These are phyloP conservation scores for Penicillium palitans DNA, from an alignment of 2,329 filamentous ascomycete genomes.

Conservation along the genomic window DNA sequence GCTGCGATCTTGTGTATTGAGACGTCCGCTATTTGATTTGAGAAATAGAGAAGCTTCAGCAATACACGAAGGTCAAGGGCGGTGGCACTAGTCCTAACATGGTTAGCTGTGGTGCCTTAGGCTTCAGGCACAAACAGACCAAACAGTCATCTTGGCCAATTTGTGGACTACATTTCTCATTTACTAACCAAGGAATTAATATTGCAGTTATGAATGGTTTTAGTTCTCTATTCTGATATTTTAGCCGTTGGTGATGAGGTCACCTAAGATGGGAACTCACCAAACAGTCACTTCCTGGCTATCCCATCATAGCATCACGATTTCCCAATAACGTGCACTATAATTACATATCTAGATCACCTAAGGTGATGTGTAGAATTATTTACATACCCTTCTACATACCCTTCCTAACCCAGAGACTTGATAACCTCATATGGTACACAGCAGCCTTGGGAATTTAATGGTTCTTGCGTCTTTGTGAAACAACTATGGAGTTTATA, in stretches of 20 bases:
- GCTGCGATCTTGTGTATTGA: conserved; percentile 1
- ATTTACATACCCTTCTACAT: not conserved
- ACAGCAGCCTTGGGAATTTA: not conserved
- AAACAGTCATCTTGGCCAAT: not conserved
- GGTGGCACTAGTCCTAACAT: not conserved
- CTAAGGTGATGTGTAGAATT: not conserved
- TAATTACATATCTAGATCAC: not conserved
- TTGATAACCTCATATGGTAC: not conserved
- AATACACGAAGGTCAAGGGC: conserved; percentile 5
- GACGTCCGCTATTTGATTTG: not conserved
- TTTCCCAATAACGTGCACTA: not conserved
- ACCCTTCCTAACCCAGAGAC: not conserved
- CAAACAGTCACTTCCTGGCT: not conserved
- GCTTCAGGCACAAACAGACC: not conserved
- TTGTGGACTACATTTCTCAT: not conserved
- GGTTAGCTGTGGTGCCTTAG: not conserved
- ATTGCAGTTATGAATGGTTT: too few species aligned
- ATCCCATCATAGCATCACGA: not conserved
- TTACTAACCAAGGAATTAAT: not conserved
- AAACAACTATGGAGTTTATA: not conserved
- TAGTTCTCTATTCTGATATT: not conserved
- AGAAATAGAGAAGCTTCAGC: conserved; percentile 9
- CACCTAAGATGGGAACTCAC: not conserved
- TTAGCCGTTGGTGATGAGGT: not conserved
- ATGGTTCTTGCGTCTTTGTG: not conserved